A percentile compares a stretch with the other conserved stretches of the same genome.
These are phyloP conservation scores for Leishmania major DNA, from an alignment of 208 protist species.

Conservation along the genomic window DNA sequence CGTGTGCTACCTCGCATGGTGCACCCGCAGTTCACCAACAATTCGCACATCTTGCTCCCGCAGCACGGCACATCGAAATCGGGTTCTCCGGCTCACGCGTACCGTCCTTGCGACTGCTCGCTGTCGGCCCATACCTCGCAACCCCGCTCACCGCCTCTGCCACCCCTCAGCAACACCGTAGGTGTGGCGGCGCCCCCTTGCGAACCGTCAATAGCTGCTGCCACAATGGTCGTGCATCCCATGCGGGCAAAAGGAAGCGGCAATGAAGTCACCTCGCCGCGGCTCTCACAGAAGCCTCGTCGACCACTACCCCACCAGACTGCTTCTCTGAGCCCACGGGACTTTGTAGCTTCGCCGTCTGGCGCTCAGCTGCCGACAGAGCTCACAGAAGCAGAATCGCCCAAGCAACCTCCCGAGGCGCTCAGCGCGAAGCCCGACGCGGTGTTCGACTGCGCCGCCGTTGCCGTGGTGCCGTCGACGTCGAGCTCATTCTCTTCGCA, in stretches of 20 bases:
- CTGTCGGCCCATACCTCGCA: neutral
- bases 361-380: neutral
- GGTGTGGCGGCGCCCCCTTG: neutral
- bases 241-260: too few species aligned
- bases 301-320: neutral
- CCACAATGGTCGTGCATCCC: neutral
- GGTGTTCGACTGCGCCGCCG: neutral
- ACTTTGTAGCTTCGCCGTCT: neutral
- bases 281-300: neutral
- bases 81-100: too few species aligned
- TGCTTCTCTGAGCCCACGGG: neutral
- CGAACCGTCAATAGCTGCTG: neutral
- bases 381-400: neutral
- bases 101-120: neutral
- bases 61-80: neutral
- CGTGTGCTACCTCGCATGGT: conserved; percentile 14
- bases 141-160: too few species aligned
- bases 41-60: neutral
- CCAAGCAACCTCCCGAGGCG: neutral
- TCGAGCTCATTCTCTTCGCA: neutral
- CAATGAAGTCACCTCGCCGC: neutral
- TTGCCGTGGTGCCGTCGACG: neutral
- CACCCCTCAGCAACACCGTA: neutral
- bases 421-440: neutral
- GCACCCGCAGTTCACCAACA: conserved; percentile 25